Percentiles rank a stretch among this genome's conserved stretches.
Conservation (phyloP, 768 basidiomycete genomes). For the Rhizopogon vulgaris region DNA sequence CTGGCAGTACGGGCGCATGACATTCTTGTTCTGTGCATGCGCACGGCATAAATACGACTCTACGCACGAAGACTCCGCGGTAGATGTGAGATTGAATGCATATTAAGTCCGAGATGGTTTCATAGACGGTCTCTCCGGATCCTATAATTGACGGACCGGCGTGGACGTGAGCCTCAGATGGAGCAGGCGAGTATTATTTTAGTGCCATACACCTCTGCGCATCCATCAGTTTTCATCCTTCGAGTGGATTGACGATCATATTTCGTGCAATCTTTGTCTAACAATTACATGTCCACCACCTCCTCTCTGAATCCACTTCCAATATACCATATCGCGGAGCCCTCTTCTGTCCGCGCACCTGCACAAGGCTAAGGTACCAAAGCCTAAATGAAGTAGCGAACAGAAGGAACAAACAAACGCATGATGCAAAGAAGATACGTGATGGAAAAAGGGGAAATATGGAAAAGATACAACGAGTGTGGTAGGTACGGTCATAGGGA, state of each 20-base stretch:
- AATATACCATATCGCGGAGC: constrained; percentile 43
- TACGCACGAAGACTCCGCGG: no score
- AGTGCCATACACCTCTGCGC: no score
- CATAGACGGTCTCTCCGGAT: no score
- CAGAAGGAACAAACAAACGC: constrained; percentile 57
- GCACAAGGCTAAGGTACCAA: constrained; percentile 20
- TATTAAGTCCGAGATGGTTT: no score
- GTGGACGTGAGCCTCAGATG: no score
- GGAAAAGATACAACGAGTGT: constrained; percentile 12
- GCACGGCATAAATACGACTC: no score
- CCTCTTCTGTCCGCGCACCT: constrained; percentile 71
- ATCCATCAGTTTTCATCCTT: no score
- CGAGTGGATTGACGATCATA: not conserved
- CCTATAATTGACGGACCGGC: no score
- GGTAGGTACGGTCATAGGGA: constrained; percentile 13
- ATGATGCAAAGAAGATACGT: constrained; percentile 19
- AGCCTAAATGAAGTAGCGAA: constrained; percentile 47
- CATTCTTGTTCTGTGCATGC: no score
- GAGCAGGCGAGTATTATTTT: no score
- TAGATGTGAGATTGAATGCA: no score
- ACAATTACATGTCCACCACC: constrained; percentile 7
- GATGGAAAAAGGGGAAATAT: constrained; percentile 14
- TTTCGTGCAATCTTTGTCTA: not conserved
- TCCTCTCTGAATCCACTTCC: constrained; percentile 12
- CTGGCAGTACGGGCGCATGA: no score